Percentiles rank a stretch among this genome's conserved stretches.
Evolutionary conservation across 2,329 filamentous ascomycete genomes (phyloP).

Genomic region (Cytospora piceae): DNA sequence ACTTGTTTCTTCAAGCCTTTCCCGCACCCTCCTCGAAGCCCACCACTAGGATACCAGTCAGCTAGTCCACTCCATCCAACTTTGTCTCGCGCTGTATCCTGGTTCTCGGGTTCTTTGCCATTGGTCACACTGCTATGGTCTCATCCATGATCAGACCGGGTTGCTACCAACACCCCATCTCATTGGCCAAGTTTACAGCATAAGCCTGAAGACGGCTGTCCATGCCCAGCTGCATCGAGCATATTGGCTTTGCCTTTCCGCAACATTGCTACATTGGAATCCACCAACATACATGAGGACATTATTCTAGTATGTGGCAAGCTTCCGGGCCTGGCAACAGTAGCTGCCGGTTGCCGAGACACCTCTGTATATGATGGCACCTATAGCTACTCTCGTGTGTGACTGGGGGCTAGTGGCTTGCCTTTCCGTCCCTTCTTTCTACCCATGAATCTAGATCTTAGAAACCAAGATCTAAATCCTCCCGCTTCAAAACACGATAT

Average conservation of each 20-base stretch:
- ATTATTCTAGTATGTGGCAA: not conserved
- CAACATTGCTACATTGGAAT: not conserved
- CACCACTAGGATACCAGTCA: not conserved
- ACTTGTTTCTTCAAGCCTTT: not conserved
- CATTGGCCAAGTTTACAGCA: not conserved
- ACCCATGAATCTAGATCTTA: slow-evolving; percentile 3
- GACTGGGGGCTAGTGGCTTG: not conserved
- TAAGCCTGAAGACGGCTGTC: not conserved
- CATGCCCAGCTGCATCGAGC: not conserved
- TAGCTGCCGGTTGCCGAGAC: not conserved
- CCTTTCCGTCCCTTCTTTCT: slow-evolving; percentile 2
- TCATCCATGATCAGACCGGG: not conserved
- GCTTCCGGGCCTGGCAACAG: no score
- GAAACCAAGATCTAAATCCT: not conserved
- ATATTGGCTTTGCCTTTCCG: not conserved
- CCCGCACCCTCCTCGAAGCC: not conserved
- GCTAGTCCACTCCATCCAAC: not conserved
- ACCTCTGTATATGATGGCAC: slow-evolving; percentile 1
- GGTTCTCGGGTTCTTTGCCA: slow-evolving; percentile 15
- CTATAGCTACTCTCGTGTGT: slow-evolving; percentile 3
- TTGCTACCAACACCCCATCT: not conserved
- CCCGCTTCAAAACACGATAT: not conserved
- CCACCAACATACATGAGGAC: no score
- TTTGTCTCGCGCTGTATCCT: slow-evolving; percentile 20
- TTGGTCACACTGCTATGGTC: slow-evolving; percentile 6